A percentile compares a stretch with the other conserved stretches of the same genome.
These are phyloP conservation scores for Neurospora sp. DNA, from an alignment of 2,329 filamentous ascomycete species.

Conservation along the genomic window DNA sequence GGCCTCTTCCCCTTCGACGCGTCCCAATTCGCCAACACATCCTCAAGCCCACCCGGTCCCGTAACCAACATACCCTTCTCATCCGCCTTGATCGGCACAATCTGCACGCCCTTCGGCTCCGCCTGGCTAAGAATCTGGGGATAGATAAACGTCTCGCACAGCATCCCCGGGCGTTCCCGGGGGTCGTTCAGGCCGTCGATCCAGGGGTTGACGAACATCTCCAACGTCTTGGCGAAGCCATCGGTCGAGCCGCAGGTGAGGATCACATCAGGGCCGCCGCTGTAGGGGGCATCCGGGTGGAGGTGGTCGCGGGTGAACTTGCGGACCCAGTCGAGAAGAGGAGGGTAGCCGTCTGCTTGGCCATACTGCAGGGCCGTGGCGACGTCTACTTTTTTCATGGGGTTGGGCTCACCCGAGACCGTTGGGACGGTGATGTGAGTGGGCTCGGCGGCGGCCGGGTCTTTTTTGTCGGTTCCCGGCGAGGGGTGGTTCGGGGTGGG, in stretches of 20 bases:
- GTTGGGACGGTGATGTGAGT: constrained; percentile 64
- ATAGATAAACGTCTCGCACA: constrained; percentile 76
- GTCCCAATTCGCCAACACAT: constrained; percentile 80
- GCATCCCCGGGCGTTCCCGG: constrained; percentile 60
- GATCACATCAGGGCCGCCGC: constrained; percentile 64
- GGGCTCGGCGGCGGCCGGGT: constrained; percentile 19
- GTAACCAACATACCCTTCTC: constrained; percentile 66
- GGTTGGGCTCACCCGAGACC: constrained; percentile 45
- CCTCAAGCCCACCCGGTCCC: constrained; percentile 63
- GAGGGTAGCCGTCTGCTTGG: constrained; percentile 69
- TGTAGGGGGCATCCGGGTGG: constrained; percentile 74
- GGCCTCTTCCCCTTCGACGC: constrained; percentile 61
- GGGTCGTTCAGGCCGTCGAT: constrained; percentile 55
- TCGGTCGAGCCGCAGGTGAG: constrained; percentile 78
- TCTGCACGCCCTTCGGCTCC: constrained; percentile 58
- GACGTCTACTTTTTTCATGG: constrained; percentile 65
- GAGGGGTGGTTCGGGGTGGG: constrained; percentile 52
- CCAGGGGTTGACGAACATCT: constrained; percentile 70
- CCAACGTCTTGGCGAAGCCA: constrained; percentile 68
- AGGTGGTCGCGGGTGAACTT: constrained; percentile 68
- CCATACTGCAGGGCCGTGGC: constrained; percentile 80
- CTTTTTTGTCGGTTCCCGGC: constrained; percentile 19
- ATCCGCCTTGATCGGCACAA: constrained; percentile 67
- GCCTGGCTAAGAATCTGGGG: constrained; percentile 63
- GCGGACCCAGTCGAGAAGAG: constrained; percentile 66